A percentile compares a stretch with the other conserved stretches of the same genome.
phyloP scores from a whole-genome alignment of 2,329 filamentous ascomycete genomes.

The Penicillium sp. region DNA sequence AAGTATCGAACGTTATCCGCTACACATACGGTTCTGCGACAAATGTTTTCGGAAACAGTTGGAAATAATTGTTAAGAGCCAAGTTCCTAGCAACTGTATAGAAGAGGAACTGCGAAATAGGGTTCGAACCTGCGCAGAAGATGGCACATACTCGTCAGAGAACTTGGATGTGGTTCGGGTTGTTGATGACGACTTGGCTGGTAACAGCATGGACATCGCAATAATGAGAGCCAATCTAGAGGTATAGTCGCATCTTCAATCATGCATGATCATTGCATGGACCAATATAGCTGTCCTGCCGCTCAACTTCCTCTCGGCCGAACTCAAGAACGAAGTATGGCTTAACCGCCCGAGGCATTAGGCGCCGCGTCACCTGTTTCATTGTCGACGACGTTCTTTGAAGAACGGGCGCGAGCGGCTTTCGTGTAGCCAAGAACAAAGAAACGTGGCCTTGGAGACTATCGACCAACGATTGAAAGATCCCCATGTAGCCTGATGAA shows the following conservation, averaged over 20 bases:
- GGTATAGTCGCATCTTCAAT: not conserved
- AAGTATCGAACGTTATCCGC: no score
- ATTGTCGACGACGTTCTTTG: not conserved
- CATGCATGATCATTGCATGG: no score
- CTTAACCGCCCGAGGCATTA: not conserved
- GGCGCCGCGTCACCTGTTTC: not conserved
- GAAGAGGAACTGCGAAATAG: no score
- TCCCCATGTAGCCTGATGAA: not conserved
- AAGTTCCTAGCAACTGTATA: no score
- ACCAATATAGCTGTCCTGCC: not conserved
- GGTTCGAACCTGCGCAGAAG: no score
- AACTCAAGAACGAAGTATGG: not conserved
- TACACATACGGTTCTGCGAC: no score
- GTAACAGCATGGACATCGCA: not conserved
- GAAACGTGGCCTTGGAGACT: not conserved
- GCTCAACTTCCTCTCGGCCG: not conserved
- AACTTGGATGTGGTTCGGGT: no score
- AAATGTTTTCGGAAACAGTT: no score
- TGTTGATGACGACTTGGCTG: no score
- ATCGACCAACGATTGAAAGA: not conserved
- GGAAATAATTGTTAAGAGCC: no score
- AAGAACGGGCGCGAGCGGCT: no score
- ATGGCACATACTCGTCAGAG: no score
- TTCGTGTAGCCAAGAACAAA: not conserved
- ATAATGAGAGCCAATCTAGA: not conserved